Conservation (phyloP, 495 filamentous ascomycete species). For the Neurospora sp. region DNA sequence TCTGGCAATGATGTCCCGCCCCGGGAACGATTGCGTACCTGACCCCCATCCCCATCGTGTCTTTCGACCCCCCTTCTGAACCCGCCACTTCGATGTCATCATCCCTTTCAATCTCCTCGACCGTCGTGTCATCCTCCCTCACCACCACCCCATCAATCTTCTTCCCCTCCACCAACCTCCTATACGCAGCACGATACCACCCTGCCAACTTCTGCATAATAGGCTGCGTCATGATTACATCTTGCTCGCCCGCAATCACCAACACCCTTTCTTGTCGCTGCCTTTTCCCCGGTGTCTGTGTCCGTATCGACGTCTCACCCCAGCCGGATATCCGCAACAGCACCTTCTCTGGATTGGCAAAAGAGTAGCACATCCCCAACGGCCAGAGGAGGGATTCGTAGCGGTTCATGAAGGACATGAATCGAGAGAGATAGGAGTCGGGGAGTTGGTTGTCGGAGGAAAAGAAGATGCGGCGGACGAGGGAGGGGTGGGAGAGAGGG, state of each 20-base stretch:
- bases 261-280: conserved; percentile 17
- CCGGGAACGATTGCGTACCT: conserved; percentile 23
- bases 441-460: conserved; percentile 15
- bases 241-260: conserved; percentile 29
- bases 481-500: conserved; percentile 31
- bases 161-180: conserved; percentile 62
- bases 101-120: conserved; percentile 28
- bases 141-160: conserved; percentile 62
- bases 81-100: conserved; percentile 41
- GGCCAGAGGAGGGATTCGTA: conserved; percentile 40
- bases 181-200: conserved; percentile 32
- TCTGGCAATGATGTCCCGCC: conserved; percentile 37
- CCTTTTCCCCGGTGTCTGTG: not conserved
- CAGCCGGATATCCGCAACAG: conserved; percentile 25
- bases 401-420: conserved; percentile 25
- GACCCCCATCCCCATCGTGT: conserved; percentile 19
- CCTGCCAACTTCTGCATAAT: conserved; percentile 27
- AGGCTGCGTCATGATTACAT: conserved; percentile 16
- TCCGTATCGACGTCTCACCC: not conserved
- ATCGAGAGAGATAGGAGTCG: conserved; percentile 16
- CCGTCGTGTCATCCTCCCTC: conserved; percentile 33
- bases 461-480: conserved; percentile 36
- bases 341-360: conserved; percentile 26
- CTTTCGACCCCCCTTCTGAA: conserved; percentile 8
- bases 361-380: conserved; percentile 28